Conservation (phyloP, 148 eudicot genomes). For the Chenopodium suecicum region DNA sequence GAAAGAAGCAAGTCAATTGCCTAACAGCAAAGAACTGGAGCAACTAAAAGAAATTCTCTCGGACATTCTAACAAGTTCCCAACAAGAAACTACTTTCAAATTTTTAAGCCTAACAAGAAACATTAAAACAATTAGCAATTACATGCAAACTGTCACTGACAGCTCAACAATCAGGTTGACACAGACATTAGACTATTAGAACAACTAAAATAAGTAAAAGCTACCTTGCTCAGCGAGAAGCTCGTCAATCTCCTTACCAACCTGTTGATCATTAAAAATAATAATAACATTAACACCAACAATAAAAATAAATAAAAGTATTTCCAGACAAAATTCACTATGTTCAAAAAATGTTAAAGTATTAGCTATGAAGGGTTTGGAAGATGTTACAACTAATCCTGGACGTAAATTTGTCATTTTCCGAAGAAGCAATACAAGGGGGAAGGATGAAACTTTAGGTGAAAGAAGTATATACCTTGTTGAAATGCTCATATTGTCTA, state of each 20-base stretch:
- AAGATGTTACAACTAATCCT: neutral
- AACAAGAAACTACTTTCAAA: conserved; percentile 1
- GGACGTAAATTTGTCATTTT: too few species aligned
- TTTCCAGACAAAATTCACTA: neutral
- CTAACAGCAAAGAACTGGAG: neutral
- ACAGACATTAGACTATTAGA: neutral
- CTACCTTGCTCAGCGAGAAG: conserved; percentile 68
- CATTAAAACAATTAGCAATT: neutral
- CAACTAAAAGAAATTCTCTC: neutral
- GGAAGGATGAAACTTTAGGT: neutral
- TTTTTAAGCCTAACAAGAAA: conserved; percentile 12
- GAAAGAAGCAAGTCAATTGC: neutral
- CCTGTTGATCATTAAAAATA: conserved; percentile 39
- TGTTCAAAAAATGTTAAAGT: neutral
- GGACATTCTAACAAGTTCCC: conserved; percentile 1
- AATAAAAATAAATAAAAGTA: neutral
- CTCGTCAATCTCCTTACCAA: conserved; percentile 72
- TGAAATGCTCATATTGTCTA: conserved; percentile 94
- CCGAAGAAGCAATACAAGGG: neutral
- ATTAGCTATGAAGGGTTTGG: neutral
- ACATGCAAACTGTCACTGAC: neutral
- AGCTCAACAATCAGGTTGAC: conserved; percentile 19
- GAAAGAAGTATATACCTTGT: conserved; percentile 55
- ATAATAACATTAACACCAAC: neutral
- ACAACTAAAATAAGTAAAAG: conserved; percentile 7